Percentiles rank a stretch among this genome's conserved stretches.
Conservation (phyloP, 257 asterid genomes). For the Jacaranda copaia region DNA sequence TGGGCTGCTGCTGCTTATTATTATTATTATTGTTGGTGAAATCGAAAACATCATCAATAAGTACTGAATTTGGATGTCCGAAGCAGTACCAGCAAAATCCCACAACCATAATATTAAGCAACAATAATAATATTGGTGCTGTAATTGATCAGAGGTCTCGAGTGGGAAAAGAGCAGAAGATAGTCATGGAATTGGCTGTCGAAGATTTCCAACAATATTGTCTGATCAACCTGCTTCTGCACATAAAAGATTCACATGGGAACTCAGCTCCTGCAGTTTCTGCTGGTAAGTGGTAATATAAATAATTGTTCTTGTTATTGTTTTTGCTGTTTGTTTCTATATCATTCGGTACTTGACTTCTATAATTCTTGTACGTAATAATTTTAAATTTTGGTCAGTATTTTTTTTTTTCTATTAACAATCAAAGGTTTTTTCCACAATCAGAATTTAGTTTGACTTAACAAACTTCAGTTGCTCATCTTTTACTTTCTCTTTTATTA, state of each 20-base stretch:
- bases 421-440: too few relatives aligned
- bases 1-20: background rate
- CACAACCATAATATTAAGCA: too few relatives aligned
- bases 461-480: too few relatives aligned
- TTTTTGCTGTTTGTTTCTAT: background rate
- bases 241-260: constrained; percentile 41
- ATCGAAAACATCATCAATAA: background rate
- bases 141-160: constrained; percentile 51
- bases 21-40: background rate
- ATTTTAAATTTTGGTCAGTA: too few relatives aligned
- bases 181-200: constrained; percentile 61
- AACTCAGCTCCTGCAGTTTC: constrained; percentile 50
- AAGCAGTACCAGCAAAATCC: background rate
- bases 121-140: constrained; percentile 40
- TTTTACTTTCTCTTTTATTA: too few relatives aligned
- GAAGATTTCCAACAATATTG: constrained; percentile 42
- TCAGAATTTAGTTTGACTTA: too few relatives aligned
- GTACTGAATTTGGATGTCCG: background rate
- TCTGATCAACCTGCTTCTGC: constrained; percentile 40
- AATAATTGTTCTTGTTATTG: too few relatives aligned
- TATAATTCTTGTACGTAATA: too few relatives aligned
- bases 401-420: too few relatives aligned
- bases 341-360: too few relatives aligned
- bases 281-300: constrained; percentile 41
- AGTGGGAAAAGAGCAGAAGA: constrained; percentile 62